Conservation (phyloP, 2,329 filamentous ascomycete species). For the Huntiella savannae region DNA sequence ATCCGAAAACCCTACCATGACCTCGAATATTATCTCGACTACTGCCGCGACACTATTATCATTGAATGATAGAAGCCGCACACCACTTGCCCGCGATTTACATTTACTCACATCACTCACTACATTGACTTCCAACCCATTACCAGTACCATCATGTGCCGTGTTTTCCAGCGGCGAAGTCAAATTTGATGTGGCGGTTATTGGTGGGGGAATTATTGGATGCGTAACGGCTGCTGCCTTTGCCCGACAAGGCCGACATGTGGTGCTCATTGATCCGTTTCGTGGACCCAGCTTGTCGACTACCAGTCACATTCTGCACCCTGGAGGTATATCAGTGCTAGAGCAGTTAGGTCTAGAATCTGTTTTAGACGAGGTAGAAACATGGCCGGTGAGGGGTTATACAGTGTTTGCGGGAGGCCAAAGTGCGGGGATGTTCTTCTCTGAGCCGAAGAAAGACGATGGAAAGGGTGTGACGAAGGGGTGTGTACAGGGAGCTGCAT, state of each 20-base stretch:
- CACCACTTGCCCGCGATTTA: neutral
- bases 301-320: constrained; percentile 83
- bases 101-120: neutral
- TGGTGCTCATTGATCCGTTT: constrained; percentile 54
- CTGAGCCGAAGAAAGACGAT: neutral
- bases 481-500: neutral
- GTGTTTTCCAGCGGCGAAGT: neutral
- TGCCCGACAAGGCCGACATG: constrained; percentile 74
- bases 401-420: constrained; percentile 1
- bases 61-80: too few species aligned
- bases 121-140: neutral
- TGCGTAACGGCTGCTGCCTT: constrained; percentile 71
- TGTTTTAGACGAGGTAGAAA: constrained; percentile 64
- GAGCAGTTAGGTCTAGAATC: constrained; percentile 59
- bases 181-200: constrained; percentile 45
- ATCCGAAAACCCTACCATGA: too few species aligned
- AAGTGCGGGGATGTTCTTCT: constrained; percentile 5
- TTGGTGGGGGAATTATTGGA: constrained; percentile 80
- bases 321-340: constrained; percentile 68
- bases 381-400: constrained; percentile 4
- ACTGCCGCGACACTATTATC: too few species aligned
- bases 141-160: neutral
- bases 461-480: neutral
- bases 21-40: too few species aligned
- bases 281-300: constrained; percentile 79